Evolutionary conservation across 371 early-diverging fungal species (phyloP).

Genomic region (Funneliformis caledonium): DNA sequence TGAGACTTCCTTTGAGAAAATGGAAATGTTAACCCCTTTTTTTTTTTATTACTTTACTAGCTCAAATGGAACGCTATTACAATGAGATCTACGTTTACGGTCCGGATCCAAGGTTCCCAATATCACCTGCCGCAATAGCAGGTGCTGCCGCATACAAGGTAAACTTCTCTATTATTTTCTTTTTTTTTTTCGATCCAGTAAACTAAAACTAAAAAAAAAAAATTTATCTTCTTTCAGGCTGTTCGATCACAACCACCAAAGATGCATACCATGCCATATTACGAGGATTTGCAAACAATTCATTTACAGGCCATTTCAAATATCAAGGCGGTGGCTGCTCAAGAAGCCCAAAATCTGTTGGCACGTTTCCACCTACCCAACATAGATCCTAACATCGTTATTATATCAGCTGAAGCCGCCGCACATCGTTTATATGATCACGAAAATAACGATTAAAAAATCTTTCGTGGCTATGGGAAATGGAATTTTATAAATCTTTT

Average conservation of each 20-base stretch:
- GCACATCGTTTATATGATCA: conserved; percentile 38
- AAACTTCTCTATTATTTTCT: background rate
- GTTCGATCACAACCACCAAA: conserved; percentile 6
- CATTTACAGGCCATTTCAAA: background rate
- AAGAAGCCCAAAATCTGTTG: conserved; percentile 17
- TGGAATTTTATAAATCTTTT: no score
- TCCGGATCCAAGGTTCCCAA: conserved; percentile 34
- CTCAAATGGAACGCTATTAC: conserved; percentile 36
- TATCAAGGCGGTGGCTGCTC: conserved; percentile 5
- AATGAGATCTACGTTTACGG: conserved; percentile 13
- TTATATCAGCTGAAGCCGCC: conserved; percentile 36
- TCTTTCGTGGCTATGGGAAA: background rate
- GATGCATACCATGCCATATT: background rate
- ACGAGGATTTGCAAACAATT: background rate
- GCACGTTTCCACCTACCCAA: conserved; percentile 15
- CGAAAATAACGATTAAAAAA: background rate
- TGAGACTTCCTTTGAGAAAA: no score
- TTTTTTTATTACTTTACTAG: background rate
- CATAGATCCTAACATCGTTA: conserved; percentile 25
- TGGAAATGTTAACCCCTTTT: no score
- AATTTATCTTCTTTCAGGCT: background rate
- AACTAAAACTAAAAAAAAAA: background rate
- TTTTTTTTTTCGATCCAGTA: background rate
- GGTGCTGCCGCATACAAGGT: conserved; percentile 41
- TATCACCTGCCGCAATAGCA: conserved; percentile 26